Base-by-base conservation (phyloP, 1,139 yeast genomes). In the Oligophagozyma castellii region DNA sequence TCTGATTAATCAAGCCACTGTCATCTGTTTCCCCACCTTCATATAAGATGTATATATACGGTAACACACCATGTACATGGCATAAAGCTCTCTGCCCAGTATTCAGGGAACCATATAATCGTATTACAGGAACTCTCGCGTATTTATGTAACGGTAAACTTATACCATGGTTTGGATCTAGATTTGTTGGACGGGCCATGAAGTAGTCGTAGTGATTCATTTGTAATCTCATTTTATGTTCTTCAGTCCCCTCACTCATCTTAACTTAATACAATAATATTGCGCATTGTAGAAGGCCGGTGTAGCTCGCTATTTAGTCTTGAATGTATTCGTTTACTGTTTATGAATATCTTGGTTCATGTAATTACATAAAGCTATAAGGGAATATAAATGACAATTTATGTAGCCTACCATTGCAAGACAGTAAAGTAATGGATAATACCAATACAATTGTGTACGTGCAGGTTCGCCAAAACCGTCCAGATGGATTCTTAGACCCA, bases 11-110 rank as follows among this genome's bases (percentile, higher is more conserved):
- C 2, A 36, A 36, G 3, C 37, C 36, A 3, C 46, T 25, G 6
- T 43, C 28, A 35, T 48, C 53, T n/a, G 36, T 44, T 5, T 52
- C 37, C 2, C 53, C 40, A 0, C 67, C 71, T 25, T 56, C 56
- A 40, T 66, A 76, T 23, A 70, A 72, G 3, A 86, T 59, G 45
- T 67, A 84, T 5, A 89, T 43, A 46, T 89, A 89, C 0, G 96
- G 98, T 39, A 64, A 80, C 14, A 70, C 70, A 30, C 92, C 89
- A 55, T 86, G 96, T 7, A 92, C 59, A 49, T 89, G 95, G 1
- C 79, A 63, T 11, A 71, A 47, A 13, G 67, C 59, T 15, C 67
- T 65, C 40, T 67, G 70, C 0, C 77, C 79, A 1, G 67, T 57
- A 0, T 61, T 61, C 1, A 73, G 40, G 10, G 70, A 64, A 0